phyloP scores from a whole-genome alignment of 2,329 filamentous ascomycete genomes.

The Aspergillus luchuensis region DNA sequence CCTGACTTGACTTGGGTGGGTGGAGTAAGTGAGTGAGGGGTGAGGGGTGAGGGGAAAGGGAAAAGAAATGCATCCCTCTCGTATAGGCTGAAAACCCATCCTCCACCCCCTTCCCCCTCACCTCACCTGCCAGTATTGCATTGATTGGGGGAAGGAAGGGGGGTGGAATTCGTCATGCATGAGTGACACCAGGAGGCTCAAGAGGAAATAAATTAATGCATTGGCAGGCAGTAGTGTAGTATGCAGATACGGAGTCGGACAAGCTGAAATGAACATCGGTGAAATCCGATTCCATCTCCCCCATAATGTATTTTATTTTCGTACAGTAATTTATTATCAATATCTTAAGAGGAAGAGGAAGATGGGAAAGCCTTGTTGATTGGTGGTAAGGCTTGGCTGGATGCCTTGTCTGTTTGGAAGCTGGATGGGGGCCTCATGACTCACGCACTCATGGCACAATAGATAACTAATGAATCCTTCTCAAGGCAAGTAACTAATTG shows the following conservation, averaged over 20 bases:
- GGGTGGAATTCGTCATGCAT: slow-evolving; percentile 12
- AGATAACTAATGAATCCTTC: neutral
- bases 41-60: too few species aligned
- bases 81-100: slow-evolving; percentile 12
- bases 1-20: slow-evolving; percentile 3
- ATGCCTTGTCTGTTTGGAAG: too few species aligned
- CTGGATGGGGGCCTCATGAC: neutral
- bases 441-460: neutral
- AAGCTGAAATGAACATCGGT: neutral
- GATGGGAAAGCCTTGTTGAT: neutral
- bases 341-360: neutral
- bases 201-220: neutral
- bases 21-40: neutral
- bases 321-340: slow-evolving; percentile 1
- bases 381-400: neutral
- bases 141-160: too few species aligned
- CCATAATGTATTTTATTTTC: neutral
- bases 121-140: neutral
- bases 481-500: too few species aligned
- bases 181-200: slow-evolving; percentile 1
- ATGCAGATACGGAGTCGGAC: neutral
- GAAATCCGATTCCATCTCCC: neutral
- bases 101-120: too few species aligned
- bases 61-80: neutral
- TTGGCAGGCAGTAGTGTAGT: neutral